Percentiles rank a stretch among this genome's conserved stretches.
Evolutionary conservation across 1,284 basidiomycete species (phyloP).

Genomic region (Afroboletus lepidellus): DNA sequence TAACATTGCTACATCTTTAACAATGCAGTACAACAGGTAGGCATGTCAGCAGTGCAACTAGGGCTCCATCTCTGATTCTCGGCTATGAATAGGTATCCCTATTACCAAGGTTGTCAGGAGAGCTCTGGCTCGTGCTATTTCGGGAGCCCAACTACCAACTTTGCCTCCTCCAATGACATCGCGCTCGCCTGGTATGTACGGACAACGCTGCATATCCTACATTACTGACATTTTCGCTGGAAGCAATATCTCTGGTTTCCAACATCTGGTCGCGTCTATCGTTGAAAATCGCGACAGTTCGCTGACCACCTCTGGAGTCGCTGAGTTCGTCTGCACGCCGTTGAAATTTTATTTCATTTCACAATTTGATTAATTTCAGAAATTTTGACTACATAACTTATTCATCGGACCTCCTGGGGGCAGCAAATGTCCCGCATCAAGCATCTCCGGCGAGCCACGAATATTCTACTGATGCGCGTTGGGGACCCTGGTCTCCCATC

Average conservation of each 20-base stretch:
- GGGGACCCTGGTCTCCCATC: not conserved
- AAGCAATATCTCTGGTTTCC: not conserved
- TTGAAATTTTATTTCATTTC: not conserved
- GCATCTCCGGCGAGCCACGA: not conserved
- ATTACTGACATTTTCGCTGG: conserved; percentile 11
- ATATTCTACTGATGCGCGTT: not conserved
- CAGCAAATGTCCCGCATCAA: not conserved
- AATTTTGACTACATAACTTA: not conserved
- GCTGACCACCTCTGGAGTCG: not conserved
- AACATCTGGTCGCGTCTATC: not conserved
- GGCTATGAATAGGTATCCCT: conserved; percentile 3
- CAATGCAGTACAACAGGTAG: conserved; percentile 18
- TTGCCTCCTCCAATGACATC: not conserved
- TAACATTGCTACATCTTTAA: not conserved
- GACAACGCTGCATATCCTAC: not conserved
- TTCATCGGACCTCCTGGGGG: not conserved
- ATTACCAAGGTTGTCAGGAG: not conserved
- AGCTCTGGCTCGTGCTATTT: not conserved
- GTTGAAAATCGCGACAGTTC: not conserved
- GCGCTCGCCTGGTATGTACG: conserved; percentile 7
- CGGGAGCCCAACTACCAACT: not conserved
- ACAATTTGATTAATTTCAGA: conserved; percentile 4
- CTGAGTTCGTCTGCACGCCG: conserved; percentile 14
- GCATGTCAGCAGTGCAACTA: not conserved
- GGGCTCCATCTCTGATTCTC: conserved; percentile 1